Evolutionary conservation across 345 rosid genomes (phyloP), one percentile per base, ranked within the genome.

Genomic region (Melaleuca quinquenervia): DNA sequence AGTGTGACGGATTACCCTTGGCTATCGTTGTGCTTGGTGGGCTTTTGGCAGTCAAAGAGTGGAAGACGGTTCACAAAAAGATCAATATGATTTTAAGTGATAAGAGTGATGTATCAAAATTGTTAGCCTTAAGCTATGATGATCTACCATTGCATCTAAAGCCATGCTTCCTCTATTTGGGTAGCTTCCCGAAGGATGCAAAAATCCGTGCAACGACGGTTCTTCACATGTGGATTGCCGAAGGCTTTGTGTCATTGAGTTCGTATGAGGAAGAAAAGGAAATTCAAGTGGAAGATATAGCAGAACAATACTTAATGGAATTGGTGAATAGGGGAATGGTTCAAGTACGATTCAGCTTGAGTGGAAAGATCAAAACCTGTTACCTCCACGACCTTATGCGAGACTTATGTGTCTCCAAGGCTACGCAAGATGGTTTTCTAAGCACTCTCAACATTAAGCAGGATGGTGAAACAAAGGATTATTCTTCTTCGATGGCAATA

Each of bases 331-430:
- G 95, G 85, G 86, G 87, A 27, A 85, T 93, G 91, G 90, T 92
- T 54, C 84, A 90, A 45, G 88, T 86, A 41, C 89, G 55, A 48
- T n/a, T 83, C 27, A 87, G 86, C 12, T 85, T 87, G 50, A 87
- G 86, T 24, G 92, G 91, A 82, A 88, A 85, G 55, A 85, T 90
- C 56, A 88, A 87, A 80, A 86, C 86, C 26, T 91, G 92, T 50
- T 90, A 84, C 27, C 90, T 91, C 64, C 93, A 90, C 41, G 90
- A 90, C 80, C 91, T 92, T 80, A 87, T 92, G 89, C 88, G 92
- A 32, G 92, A 90, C 14, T 84, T 90, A 11, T 87, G 90, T 74
- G 14, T 92, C 84, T 78, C 52, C 4, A 90, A 89, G 78, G 92
- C 90, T 29, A 83, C 29, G 55, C 85, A 87, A 45, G 90, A 87